Evolutionary conservation across 2,329 filamentous ascomycete species (phyloP), one percentile per base, ranked within the genome.

Genomic region (Fusarium papillatum): DNA sequence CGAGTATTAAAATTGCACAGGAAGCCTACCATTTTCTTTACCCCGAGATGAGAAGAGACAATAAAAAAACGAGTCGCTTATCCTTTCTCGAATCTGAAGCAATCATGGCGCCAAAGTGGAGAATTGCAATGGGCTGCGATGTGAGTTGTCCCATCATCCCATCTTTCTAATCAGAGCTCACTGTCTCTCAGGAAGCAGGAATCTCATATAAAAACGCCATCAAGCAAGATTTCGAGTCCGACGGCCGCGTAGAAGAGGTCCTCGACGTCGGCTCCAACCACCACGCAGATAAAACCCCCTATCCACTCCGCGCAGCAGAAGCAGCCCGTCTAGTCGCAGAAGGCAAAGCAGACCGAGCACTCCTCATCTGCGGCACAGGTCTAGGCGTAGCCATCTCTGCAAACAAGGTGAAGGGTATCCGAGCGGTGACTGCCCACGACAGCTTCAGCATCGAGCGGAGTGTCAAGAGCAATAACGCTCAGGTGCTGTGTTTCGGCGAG

Each of bases 401-500:
- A 76, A 97, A 97, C 88, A 97, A 97, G 84, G 92, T 97, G 75
- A 93, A 92, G 68, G 95, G 95, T 8, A 91, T 97, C 72, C 88
- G 95, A 29, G 95, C 95, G n/a, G 95, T 97, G 22, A 97, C 95
- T 7, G 95, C 95, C 1, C 95, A 98, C 83, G 95, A 97, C 82
- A 93, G 92, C 76, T 98, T 96, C 87, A 93, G 90, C 68, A 94
- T 97, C 8, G 95, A 97, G 88, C 87, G 95, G 62, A 92, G 93
- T 24, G 90, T 97, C 14, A 85, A 96, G 80, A 95, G 93, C 86
- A 97, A 97, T 83, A 93, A 97, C 82, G 94, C 95, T 5, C 95
- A 98, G 85, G 95, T 97, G 38, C 86, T 97, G 73, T 97, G 95
- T 82, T 93, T 97, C 88, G 95, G 95, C 1, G 93, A 97, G 89